These are phyloP conservation scores for Hypoxylon rubiginosum DNA, from an alignment of 2,329 filamentous ascomycete genomes.

Conservation along the genomic window DNA sequence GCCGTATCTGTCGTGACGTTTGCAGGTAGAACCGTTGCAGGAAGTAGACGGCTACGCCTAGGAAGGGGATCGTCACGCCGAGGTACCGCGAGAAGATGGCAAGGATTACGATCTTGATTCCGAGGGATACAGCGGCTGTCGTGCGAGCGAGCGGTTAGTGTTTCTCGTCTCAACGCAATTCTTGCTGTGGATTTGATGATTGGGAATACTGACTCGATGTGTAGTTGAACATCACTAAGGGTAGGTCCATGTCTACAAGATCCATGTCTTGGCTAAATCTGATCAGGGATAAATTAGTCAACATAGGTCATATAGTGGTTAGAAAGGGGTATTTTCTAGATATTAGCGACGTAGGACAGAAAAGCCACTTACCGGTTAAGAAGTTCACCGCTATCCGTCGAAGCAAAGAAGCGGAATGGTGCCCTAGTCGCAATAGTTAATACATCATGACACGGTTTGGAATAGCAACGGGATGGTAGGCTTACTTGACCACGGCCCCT, in stretches of 20 bases:
- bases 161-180: background rate
- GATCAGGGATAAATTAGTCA: background rate
- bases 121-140: background rate
- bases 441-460: background rate
- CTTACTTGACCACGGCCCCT: background rate
- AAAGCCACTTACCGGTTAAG: background rate
- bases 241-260: background rate
- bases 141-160: background rate
- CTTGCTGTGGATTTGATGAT: too few relatives aligned
- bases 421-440: background rate
- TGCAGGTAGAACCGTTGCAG: constrained; percentile 53
- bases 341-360: background rate
- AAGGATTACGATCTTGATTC: background rate
- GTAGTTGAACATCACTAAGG: constrained; percentile 2
- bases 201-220: background rate
- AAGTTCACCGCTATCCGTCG: background rate
- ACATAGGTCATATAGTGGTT: background rate
- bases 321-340: background rate
- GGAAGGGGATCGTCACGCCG: background rate
- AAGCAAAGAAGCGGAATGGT: background rate
- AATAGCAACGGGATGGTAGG: background rate
- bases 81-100: background rate
- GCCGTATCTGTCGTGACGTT: constrained; percentile 54
- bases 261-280: constrained; percentile 4
- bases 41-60: constrained; percentile 44